Percentiles rank a stretch among this genome's conserved stretches.
Conservation (phyloP, 305 asterid species). For the Fraxinus baroniana region DNA sequence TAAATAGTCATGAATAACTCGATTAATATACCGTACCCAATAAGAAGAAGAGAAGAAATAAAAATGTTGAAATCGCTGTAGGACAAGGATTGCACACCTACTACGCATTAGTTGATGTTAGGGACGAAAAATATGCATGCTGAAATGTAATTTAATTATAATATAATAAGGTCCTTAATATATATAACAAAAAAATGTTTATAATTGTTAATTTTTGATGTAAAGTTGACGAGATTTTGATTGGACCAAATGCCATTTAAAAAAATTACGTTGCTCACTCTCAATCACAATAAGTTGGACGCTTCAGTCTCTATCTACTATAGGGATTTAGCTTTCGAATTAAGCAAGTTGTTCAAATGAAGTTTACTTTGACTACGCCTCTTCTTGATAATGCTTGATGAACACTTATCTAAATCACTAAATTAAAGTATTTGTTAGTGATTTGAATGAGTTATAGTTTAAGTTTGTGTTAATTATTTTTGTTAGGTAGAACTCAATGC, state of each 20-base stretch:
- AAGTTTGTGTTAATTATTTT: too few relatives aligned
- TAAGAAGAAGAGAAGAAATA: not conserved
- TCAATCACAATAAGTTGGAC: not conserved
- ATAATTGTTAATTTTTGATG: not conserved
- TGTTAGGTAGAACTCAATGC: too few relatives aligned
- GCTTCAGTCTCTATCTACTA: not conserved
- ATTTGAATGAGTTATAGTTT: too few relatives aligned
- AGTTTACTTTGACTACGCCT: not conserved
- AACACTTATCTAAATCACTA: not conserved
- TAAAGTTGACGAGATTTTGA: not conserved
- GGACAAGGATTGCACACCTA: not conserved
- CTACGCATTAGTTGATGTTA: not conserved
- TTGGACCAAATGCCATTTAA: not conserved
- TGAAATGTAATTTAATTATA: not conserved
- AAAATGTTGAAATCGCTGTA: not conserved
- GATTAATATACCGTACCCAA: not conserved
- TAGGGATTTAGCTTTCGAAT: not conserved
- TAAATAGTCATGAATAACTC: not conserved
- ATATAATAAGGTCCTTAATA: not conserved
- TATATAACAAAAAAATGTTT: not conserved
- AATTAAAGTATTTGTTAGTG: too few relatives aligned
- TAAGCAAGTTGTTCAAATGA: not conserved
- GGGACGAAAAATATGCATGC: not conserved
- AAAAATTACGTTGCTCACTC: not conserved
- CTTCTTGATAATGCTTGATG: not conserved